Percentiles rank a stretch among this genome's conserved stretches.
Evolutionary conservation across 2,329 filamentous ascomycete genomes (phyloP).

Genomic region (Nigrospora oryzae): DNA sequence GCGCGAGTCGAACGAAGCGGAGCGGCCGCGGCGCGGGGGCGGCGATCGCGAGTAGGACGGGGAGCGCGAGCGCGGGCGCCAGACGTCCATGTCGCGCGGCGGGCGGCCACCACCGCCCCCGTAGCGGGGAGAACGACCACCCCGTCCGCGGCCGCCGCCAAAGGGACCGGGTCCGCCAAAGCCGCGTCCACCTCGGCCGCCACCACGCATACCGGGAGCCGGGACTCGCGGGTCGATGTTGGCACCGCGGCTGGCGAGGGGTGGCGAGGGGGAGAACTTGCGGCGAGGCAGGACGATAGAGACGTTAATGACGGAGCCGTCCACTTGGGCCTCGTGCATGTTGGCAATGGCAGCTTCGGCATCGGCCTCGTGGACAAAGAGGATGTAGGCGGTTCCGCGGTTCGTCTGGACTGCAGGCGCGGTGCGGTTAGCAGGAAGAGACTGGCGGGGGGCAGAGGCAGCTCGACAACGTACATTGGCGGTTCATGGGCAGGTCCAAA

Average conservation of each 20-base stretch:
- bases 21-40: constrained; percentile 31
- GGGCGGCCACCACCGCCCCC: constrained; percentile 26
- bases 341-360: constrained; percentile 67
- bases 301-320: constrained; percentile 75
- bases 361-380: constrained; percentile 5
- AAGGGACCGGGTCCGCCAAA: constrained; percentile 23
- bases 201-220: constrained; percentile 19
- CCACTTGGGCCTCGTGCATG: constrained; percentile 96
- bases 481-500: constrained; percentile 83
- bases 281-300: constrained; percentile 80
- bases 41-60: constrained; percentile 29
- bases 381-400: constrained; percentile 50
- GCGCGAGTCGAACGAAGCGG: constrained; percentile 36
- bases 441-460: not conserved
- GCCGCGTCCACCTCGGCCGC: constrained; percentile 9
- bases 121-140: constrained; percentile 6
- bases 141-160: constrained; percentile 23
- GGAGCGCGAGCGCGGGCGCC: constrained; percentile 49
- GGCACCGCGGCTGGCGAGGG: constrained; percentile 55
- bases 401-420: constrained; percentile 65
- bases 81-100: constrained; percentile 42
- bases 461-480: constrained; percentile 54
- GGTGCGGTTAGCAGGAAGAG: not conserved
- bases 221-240: constrained; percentile 48
- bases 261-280: constrained; percentile 74